Conservation (phyloP, 2,329 filamentous ascomycete species). For the Leptographium galeiforme region DNA sequence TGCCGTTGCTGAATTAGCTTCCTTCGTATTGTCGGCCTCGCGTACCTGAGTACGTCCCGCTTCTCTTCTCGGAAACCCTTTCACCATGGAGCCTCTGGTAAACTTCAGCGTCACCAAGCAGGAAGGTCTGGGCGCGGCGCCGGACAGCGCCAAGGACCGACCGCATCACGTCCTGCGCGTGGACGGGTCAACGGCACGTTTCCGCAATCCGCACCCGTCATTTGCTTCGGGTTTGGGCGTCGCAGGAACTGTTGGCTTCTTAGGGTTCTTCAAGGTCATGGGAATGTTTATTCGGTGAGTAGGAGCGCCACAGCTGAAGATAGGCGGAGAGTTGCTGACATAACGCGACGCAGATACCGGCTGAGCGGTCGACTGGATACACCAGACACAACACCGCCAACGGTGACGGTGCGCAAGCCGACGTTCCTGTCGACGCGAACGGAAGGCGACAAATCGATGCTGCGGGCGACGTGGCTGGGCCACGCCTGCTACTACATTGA, state of each 20-base stretch:
- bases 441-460: conserved; percentile 12
- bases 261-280: conserved; percentile 13
- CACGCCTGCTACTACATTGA: conserved; percentile 92
- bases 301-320: neutral
- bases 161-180: conserved; percentile 33
- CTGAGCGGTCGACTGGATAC: conserved; percentile 25
- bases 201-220: conserved; percentile 39
- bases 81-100: conserved; percentile 5
- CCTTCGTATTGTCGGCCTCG: too few relatives aligned
- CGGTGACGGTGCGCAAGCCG: conserved; percentile 54
- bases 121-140: conserved; percentile 11
- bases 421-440: conserved; percentile 47
- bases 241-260: neutral
- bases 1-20: too few relatives aligned
- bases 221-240: conserved; percentile 15
- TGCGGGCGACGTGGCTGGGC: conserved; percentile 87
- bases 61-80: neutral
- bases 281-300: conserved; percentile 24
- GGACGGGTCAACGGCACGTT: conserved; percentile 26
- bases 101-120: conserved; percentile 2
- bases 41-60: neutral
- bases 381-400: conserved; percentile 52
- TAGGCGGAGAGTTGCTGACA: too few relatives aligned
- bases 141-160: conserved; percentile 29
- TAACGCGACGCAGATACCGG: neutral